These are phyloP conservation scores for Hypoxylon sp. DNA, from an alignment of 2,329 filamentous ascomycete genomes.

Conservation along the genomic window DNA sequence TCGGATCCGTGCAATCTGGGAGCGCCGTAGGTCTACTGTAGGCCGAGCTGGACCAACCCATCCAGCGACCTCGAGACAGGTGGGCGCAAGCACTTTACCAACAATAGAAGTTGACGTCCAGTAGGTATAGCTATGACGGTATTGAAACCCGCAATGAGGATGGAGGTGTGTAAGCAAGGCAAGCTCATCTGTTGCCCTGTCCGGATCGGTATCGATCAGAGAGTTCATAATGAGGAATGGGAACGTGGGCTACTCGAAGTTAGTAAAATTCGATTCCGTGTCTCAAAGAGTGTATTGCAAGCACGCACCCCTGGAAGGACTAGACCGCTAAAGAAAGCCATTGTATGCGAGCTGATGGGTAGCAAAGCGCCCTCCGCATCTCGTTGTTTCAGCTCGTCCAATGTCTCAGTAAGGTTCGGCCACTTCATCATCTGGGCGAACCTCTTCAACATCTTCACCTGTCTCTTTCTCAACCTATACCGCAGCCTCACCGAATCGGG, in stretches of 20 bases:
- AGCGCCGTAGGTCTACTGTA: conserved; percentile 75
- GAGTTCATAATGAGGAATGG: conserved; percentile 85
- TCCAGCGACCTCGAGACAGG: conserved; percentile 78
- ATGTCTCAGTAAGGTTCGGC: conserved; percentile 78
- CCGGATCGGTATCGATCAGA: conserved; percentile 80
- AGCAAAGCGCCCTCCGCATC: conserved; percentile 72
- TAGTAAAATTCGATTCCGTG: conserved; percentile 28
- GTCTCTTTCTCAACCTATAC: conserved; percentile 75
- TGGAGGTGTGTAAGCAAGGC: conserved; percentile 78
- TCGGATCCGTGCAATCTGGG: conserved; percentile 79
- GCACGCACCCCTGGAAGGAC: conserved; percentile 76
- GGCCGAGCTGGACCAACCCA: conserved; percentile 82
- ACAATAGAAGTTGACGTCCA: conserved; percentile 81
- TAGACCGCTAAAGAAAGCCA: conserved; percentile 83
- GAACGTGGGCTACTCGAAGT: conserved; percentile 65
- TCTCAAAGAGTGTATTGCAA: background rate
- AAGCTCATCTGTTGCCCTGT: conserved; percentile 75
- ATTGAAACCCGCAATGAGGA: conserved; percentile 81
- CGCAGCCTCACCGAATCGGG: conserved; percentile 73
- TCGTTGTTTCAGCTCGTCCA: conserved; percentile 73
- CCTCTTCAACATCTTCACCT: conserved; percentile 76
- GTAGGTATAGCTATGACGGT: conserved; percentile 80
- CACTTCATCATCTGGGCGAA: conserved; percentile 83
- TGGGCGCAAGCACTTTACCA: conserved; percentile 81
- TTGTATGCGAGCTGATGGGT: conserved; percentile 76